Conservation (phyloP, 768 basidiomycete genomes). For the Ramaria rubella region DNA sequence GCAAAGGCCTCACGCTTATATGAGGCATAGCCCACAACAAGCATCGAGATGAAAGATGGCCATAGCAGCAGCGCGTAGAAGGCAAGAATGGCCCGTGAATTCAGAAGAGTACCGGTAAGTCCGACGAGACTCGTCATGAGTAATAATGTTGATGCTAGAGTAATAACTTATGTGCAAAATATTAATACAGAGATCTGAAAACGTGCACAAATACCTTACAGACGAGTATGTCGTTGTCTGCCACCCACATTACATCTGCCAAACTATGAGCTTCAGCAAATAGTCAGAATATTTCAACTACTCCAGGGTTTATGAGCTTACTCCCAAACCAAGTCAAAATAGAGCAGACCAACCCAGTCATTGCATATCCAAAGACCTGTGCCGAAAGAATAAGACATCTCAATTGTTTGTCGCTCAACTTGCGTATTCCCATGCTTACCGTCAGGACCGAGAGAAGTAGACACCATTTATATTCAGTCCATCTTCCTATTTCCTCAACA, state of each 20-base stretch:
- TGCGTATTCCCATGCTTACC: slow-evolving; percentile 24
- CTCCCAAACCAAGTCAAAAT: slow-evolving; percentile 49
- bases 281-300: background rate
- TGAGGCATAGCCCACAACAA: slow-evolving; percentile 55
- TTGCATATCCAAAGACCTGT: slow-evolving; percentile 46
- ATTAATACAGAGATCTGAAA: slow-evolving; percentile 14
- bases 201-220: slow-evolving; percentile 18
- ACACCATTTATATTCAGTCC: slow-evolving; percentile 60
- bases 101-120: slow-evolving; percentile 52
- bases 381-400: too few species aligned
- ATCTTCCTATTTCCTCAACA: slow-evolving; percentile 36
- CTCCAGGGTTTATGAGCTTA: slow-evolving; percentile 9
- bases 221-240: slow-evolving; percentile 37
- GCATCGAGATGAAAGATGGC: slow-evolving; percentile 51
- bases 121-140: slow-evolving; percentile 56
- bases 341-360: slow-evolving; percentile 42
- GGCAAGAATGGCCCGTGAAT: slow-evolving; percentile 62
- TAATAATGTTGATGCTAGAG: slow-evolving; percentile 48
- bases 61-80: slow-evolving; percentile 63
- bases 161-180: slow-evolving; percentile 48
- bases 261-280: slow-evolving; percentile 43
- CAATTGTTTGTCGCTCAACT: background rate
- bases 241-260: slow-evolving; percentile 57
- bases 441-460: slow-evolving; percentile 48
- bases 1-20: slow-evolving; percentile 56